Evolutionary conservation across 805 yeast species (phyloP).

Genomic region (Candida coleopterorum): DNA sequence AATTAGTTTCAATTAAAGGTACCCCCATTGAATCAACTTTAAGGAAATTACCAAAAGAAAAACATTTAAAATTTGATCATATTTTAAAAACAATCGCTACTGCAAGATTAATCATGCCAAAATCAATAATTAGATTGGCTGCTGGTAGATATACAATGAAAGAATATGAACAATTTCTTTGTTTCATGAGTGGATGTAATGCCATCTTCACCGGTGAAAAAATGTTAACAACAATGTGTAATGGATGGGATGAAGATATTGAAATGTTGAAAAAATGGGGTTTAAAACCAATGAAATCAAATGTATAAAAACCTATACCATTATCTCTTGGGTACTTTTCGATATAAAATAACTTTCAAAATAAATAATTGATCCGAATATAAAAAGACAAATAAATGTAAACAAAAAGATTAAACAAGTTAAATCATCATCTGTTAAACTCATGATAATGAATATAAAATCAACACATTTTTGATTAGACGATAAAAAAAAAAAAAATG

Average conservation of each 20-base stretch:
- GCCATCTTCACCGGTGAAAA: slow-evolving; percentile 78
- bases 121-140: slow-evolving; percentile 64
- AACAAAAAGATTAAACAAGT: slow-evolving; percentile 1
- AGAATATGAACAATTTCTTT: slow-evolving; percentile 67
- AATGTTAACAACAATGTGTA: slow-evolving; percentile 79
- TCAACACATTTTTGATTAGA: neutral
- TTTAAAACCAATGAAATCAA: slow-evolving; percentile 48
- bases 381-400: neutral
- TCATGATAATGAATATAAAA: too few relatives aligned
- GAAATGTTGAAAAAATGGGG: slow-evolving; percentile 71
- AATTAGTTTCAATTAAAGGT: slow-evolving; percentile 74
- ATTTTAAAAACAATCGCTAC: slow-evolving; percentile 69
- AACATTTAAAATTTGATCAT: slow-evolving; percentile 53
- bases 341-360: neutral
- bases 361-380: neutral
- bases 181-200: slow-evolving; percentile 75
- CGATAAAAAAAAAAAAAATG: neutral
- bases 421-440: neutral
- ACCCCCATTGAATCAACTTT: slow-evolving; percentile 67
- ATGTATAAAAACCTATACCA: too few relatives aligned
- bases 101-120: slow-evolving; percentile 72
- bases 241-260: slow-evolving; percentile 80
- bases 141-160: slow-evolving; percentile 83
- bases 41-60: slow-evolving; percentile 27
- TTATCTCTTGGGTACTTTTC: too few relatives aligned